A percentile compares a stretch with the other conserved stretches of the same genome.
Conservation (phyloP, 1,284 basidiomycete genomes). For the Ceratobasidium sp. region DNA sequence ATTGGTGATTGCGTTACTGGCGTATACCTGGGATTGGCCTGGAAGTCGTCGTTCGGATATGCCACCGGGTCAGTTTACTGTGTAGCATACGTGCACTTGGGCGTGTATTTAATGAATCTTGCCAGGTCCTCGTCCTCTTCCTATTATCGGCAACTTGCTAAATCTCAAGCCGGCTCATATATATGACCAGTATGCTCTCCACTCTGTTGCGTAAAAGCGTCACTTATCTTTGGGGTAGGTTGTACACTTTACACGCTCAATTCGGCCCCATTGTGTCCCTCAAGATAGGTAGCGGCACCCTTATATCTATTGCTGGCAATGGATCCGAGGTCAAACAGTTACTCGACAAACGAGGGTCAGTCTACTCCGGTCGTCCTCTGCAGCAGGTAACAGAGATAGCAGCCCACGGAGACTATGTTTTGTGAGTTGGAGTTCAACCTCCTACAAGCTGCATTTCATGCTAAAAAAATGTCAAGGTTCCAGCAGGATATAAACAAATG, state of each 20-base stretch:
- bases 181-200: constrained; percentile 3
- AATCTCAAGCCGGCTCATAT: constrained; percentile 17
- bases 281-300: constrained; percentile 23
- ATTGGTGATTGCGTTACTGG: neutral
- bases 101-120: neutral
- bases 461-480: neutral
- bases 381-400: constrained; percentile 28
- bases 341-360: constrained; percentile 36
- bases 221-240: neutral
- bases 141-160: constrained; percentile 13
- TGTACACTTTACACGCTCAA: constrained; percentile 12
- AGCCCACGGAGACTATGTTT: constrained; percentile 8
- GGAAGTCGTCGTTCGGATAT: constrained; percentile 5
- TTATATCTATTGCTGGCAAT: constrained; percentile 37
- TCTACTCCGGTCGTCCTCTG: constrained; percentile 29
- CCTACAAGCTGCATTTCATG: too few species aligned
- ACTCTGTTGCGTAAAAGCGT: neutral
- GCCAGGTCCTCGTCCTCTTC: constrained; percentile 3
- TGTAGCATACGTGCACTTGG: neutral
- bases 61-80: constrained; percentile 10
- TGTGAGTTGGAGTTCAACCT: constrained; percentile 6
- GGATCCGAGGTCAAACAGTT: constrained; percentile 26
- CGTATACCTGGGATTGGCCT: constrained; percentile 21
- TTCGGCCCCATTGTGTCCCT: constrained; percentile 30
- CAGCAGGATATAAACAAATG: constrained; percentile 33